Conservation (phyloP, 257 asterid species). For the Przewalskia tangutica region DNA sequence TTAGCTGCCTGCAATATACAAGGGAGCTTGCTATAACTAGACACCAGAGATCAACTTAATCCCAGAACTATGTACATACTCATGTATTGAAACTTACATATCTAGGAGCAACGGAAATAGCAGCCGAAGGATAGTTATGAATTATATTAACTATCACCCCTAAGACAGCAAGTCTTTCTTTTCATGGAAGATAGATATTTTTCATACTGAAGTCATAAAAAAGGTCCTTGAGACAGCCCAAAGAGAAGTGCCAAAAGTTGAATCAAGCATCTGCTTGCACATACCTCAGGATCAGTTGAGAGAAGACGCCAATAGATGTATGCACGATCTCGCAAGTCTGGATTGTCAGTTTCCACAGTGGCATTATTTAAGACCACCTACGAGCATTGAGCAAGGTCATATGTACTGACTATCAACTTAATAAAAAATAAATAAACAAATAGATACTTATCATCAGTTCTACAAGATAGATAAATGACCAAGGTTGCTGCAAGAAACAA, state of each 20-base stretch:
- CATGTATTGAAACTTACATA: background rate
- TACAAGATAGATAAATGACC: background rate
- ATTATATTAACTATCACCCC: background rate
- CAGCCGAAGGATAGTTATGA: background rate
- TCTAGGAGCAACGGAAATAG: background rate
- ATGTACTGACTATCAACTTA: background rate
- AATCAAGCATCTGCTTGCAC: slow-evolving; percentile 10
- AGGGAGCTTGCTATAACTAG: slow-evolving; percentile 3
- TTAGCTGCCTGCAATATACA: slow-evolving; percentile 78
- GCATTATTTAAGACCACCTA: slow-evolving; percentile 98
- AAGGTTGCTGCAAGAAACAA: background rate
- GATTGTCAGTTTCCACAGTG: slow-evolving; percentile 97
- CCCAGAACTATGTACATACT: background rate
- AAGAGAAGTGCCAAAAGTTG: background rate
- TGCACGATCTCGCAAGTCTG: slow-evolving; percentile 98
- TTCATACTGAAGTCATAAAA: background rate
- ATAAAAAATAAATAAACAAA: background rate
- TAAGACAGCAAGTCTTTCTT: background rate
- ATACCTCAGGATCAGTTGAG: slow-evolving; percentile 98
- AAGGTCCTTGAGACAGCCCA: background rate
- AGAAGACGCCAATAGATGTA: slow-evolving; percentile 99
- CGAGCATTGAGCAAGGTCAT: slow-evolving; percentile 14
- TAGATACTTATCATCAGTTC: background rate
- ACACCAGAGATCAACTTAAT: background rate
- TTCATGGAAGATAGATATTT: background rate